Percentiles rank a stretch among this genome's conserved stretches.
Evolutionary conservation across 306 rosid genomes (phyloP).

Genomic region (Acacia crassicarpa): DNA sequence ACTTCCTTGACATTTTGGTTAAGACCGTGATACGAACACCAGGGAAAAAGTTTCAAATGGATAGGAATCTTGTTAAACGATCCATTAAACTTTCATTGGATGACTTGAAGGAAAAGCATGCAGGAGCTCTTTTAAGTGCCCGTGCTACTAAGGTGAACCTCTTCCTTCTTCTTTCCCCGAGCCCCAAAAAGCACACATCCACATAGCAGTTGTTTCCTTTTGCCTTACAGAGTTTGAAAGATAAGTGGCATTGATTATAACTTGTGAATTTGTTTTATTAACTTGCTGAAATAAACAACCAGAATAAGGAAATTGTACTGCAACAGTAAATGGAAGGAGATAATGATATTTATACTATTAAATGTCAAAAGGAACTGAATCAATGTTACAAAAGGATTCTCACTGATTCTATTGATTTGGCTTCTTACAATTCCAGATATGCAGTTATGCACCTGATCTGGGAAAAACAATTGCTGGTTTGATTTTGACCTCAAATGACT

Average conservation of each 20-base stretch:
- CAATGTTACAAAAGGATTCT: too few species aligned
- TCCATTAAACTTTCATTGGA: slow-evolving; percentile 72
- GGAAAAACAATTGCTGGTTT: slow-evolving; percentile 84
- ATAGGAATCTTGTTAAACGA: slow-evolving; percentile 58
- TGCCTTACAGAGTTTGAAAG: background rate
- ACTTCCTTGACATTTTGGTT: slow-evolving; percentile 68
- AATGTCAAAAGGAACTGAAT: too few species aligned
- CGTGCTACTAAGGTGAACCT: slow-evolving; percentile 66
- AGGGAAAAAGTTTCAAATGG: slow-evolving; percentile 47
- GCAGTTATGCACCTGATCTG: slow-evolving; percentile 78
- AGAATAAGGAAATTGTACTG: background rate
- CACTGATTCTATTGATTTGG: background rate
- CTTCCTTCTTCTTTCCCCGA: background rate
- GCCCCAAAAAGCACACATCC: background rate
- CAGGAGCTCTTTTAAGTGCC: slow-evolving; percentile 79
- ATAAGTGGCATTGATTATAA: background rate
- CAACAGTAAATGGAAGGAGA: background rate
- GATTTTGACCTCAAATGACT: slow-evolving; percentile 68
- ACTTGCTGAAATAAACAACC: background rate
- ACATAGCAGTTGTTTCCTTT: background rate
- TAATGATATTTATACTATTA: background rate
- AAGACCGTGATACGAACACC: slow-evolving; percentile 42
- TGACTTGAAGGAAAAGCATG: slow-evolving; percentile 76
- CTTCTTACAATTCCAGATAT: slow-evolving; percentile 53
- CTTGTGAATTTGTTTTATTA: background rate